phyloP scores from a whole-genome alignment of 257 asterid genomes.

The Linaria vulgaris region DNA sequence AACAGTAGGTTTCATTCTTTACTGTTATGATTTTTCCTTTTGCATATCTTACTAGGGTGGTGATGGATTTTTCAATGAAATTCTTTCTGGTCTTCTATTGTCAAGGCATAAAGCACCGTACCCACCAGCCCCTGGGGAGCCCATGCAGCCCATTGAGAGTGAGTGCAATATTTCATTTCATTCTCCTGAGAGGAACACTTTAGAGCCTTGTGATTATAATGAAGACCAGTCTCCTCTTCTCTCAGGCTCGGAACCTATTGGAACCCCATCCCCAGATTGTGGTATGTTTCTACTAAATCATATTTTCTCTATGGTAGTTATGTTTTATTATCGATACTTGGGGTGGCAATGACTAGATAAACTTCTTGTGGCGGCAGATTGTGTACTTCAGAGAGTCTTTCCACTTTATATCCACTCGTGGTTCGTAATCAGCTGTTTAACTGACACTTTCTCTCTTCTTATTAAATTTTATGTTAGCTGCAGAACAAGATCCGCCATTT shows the following conservation, averaged over 20 bases:
- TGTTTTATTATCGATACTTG: conserved; percentile 25
- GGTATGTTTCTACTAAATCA: conserved; percentile 43
- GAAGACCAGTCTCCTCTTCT: conserved; percentile 74
- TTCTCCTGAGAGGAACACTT: conserved; percentile 37
- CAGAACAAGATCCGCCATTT: conserved; percentile 61
- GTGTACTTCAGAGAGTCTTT: conserved; percentile 7
- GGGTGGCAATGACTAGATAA: conserved; percentile 31
- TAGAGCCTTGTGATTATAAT: conserved; percentile 43
- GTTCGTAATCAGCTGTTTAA: conserved; percentile 2
- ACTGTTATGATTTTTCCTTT: conserved; percentile 25
- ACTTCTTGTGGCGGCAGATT: conserved; percentile 34
- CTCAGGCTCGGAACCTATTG: conserved; percentile 41
- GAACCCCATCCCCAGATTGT: conserved; percentile 36
- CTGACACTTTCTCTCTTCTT: conserved; percentile 22
- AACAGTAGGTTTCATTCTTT: conserved; percentile 15
- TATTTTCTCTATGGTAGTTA: background rate
- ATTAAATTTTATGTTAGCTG: conserved; percentile 29
- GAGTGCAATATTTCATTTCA: conserved; percentile 35
- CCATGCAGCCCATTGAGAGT: conserved; percentile 37
- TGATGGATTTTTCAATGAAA: conserved; percentile 93
- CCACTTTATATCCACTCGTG: conserved; percentile 1
- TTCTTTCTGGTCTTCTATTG: conserved; percentile 80
- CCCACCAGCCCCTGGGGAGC: conserved; percentile 68
- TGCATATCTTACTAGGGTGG: conserved; percentile 69
- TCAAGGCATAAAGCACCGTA: conserved; percentile 82